A percentile compares a stretch with the other conserved stretches of the same genome.
phyloP scores from a whole-genome alignment of 75 land plant species.

The Pseudotsuga menziesii region DNA sequence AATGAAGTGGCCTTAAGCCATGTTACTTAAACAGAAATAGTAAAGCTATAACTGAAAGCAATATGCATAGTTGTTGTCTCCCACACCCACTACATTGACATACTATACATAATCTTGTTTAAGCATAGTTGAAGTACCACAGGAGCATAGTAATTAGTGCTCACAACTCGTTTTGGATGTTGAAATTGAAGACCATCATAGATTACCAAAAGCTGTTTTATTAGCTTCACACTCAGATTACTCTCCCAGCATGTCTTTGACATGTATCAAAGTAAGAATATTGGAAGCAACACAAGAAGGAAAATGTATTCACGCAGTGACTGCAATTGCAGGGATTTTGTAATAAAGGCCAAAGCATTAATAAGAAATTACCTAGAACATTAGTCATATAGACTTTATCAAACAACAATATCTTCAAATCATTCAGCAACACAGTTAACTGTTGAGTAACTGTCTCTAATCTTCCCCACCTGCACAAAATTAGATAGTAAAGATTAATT shows the following conservation, averaged over 20 bases:
- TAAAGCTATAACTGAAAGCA: no score
- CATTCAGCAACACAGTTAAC: slow-evolving; percentile 30
- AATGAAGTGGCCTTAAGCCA: no score
- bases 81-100: no score
- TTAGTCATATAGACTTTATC: slow-evolving; percentile 61
- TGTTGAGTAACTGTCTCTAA: slow-evolving; percentile 13
- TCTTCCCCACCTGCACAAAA: slow-evolving; percentile 18
- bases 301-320: not conserved
- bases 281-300: not conserved
- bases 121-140: no score
- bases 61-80: no score
- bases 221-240: no score
- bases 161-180: no score
- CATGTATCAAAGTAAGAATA: not conserved
- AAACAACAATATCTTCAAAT: slow-evolving; percentile 53
- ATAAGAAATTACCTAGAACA: slow-evolving; percentile 52
- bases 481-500: not conserved
- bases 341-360: not conserved
- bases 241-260: not conserved
- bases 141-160: no score
- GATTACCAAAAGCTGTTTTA: no score
- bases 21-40: no score
- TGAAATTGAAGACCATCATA: no score
- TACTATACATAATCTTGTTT: no score
- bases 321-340: not conserved